Percentiles rank a stretch among this genome's conserved stretches.
phyloP scores from a whole-genome alignment of 345 rosid species.

The Cardiospermum halicacabum region DNA sequence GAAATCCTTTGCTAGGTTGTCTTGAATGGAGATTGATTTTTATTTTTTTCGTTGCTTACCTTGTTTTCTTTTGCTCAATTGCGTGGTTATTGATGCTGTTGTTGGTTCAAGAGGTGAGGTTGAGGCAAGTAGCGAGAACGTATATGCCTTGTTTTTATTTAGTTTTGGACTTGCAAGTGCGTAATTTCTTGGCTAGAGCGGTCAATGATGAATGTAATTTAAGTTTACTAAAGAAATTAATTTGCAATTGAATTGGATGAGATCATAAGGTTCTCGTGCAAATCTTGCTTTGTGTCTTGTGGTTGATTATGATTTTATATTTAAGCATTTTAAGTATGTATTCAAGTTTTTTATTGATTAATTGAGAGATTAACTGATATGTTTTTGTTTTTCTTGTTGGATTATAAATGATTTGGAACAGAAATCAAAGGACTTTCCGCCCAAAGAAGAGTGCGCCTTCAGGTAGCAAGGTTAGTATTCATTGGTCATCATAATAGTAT shows the following conservation, averaged over 20 bases:
- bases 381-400: conserved; percentile 1
- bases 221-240: not conserved
- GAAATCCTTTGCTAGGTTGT: not conserved
- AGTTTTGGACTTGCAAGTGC: not conserved
- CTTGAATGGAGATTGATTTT: not conserved
- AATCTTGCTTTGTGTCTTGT: too few relatives aligned
- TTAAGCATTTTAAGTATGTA: not conserved
- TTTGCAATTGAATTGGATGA: not conserved
- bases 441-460: conserved; percentile 98
- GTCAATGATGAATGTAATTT: not conserved
- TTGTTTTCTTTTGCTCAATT: not conserved
- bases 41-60: not conserved
- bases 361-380: conserved; percentile 11
- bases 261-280: not conserved
- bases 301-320: too few relatives aligned
- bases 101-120: not conserved
- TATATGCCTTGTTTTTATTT: not conserved
- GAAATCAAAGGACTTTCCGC: conserved; percentile 96
- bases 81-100: not conserved
- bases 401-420: conserved; percentile 25
- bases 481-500: conserved; percentile 6
- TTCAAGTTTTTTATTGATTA: not conserved
- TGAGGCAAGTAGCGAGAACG: too few relatives aligned
- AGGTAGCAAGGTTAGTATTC: conserved; percentile 83
- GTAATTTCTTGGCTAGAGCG: not conserved